Base-by-base conservation (phyloP, 2,329 filamentous ascomycete genomes). In the Hortaea werneckii region DNA sequence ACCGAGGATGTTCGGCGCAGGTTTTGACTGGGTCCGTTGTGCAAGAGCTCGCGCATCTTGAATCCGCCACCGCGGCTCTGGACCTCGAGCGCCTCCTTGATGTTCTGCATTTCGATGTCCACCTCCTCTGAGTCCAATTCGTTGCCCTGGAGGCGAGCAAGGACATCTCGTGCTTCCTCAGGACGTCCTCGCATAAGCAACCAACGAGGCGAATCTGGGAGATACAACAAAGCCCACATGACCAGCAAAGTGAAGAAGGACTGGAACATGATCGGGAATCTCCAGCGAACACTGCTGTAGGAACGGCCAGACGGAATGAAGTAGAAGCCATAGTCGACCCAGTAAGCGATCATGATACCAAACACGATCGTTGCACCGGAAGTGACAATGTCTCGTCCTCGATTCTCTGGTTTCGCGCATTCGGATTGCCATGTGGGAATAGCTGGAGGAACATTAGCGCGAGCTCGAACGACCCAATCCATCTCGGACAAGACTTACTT, bases 141-240 rank as follows among this genome's bases (percentile, higher is more conserved):
- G 12, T 72, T 66, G 41, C 75, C 71, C 44, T 68, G 64, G 4
- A 77, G 59, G 11, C 70, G 71, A 2, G 59, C 62, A 29, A 76
- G 57, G 3, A 76, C 71, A 10, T 68, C 59, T 8, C 68, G 56
- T 0, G 74, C 73, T 52, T 76, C 70, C 13, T 76, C 69, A 49
- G 77, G 73, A 10, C 68, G 66, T 35, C 75, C 76, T 56, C 76
- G 75, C 41, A 78, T 58, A 20, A 79, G 71, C 6, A 80, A 65
- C 73, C 76, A 79, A 43, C 77, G 69, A 6, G 77, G 77, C 0
- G 74, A 77, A 30, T 80, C 77, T 7, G 76, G 76, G 1, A 79
- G 64, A 11, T 66, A 65, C 44, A 73, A 64, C 34, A 76, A 68
- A 39, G 71, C 66, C 12, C 49, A 56, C 40, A 74, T 63, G 27